These are phyloP conservation scores for Aegilops sharonensis DNA, from an alignment of 176 grass and related monocot genomes.

Conservation along the genomic window DNA sequence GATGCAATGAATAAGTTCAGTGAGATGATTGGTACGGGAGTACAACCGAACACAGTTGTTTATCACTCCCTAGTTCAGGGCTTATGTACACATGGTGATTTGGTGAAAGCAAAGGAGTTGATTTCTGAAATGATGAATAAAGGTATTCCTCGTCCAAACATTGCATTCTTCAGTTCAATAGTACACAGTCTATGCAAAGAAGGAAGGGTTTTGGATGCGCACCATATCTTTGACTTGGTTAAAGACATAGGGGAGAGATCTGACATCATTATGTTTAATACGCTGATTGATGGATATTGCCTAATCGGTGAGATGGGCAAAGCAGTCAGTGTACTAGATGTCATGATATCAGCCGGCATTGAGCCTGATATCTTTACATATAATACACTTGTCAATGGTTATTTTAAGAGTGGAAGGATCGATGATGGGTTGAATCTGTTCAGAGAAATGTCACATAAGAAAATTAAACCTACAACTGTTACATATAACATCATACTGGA, in stretches of 20 bases:
- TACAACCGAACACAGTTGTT: neutral
- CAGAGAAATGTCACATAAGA: neutral
- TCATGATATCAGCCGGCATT: neutral
- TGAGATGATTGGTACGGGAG: neutral
- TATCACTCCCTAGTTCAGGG: neutral
- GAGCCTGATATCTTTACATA: neutral
- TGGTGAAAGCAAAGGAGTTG: neutral
- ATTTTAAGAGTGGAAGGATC: neutral
- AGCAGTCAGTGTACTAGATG: neutral
- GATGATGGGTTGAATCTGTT: neutral
- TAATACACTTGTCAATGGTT: neutral
- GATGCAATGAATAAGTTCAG: neutral
- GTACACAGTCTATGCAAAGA: neutral
- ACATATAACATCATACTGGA: neutral
- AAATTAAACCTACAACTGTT: neutral
- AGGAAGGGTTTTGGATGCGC: constrained; percentile 7
- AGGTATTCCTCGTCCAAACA: neutral
- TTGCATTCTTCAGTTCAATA: neutral
- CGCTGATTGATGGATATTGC: neutral
- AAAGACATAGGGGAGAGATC: neutral
- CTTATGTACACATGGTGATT: neutral
- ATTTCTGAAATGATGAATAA: neutral
- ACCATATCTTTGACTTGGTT: neutral
- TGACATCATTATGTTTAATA: neutral
- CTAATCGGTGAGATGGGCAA: neutral